These are phyloP conservation scores for Brettanomyces custersianus DNA, from an alignment of 805 yeast genomes.

Conservation along the genomic window DNA sequence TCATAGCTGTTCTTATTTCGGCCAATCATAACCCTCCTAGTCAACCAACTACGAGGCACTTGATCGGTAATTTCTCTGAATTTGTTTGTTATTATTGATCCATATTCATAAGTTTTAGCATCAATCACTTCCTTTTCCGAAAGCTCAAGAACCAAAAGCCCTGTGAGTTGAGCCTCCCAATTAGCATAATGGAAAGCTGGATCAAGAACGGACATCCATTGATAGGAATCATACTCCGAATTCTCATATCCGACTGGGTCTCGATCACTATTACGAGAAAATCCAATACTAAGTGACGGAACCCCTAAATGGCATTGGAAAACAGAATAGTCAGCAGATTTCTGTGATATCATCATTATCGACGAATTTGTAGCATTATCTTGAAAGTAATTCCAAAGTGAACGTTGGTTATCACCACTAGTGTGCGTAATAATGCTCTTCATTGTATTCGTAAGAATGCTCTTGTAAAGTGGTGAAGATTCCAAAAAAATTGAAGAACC, in stretches of 20 bases:
- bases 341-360: constrained; percentile 36
- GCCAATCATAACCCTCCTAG: constrained; percentile 9
- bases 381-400: constrained; percentile 35
- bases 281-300: constrained; percentile 48
- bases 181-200: constrained; percentile 45
- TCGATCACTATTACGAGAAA: constrained; percentile 21
- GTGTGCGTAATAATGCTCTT: constrained; percentile 33
- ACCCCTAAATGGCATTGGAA: constrained; percentile 62
- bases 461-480: constrained; percentile 50
- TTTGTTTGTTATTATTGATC: constrained; percentile 30
- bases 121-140: constrained; percentile 50
- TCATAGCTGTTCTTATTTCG: constrained; percentile 3
- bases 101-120: constrained; percentile 38
- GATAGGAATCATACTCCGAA: constrained; percentile 48
- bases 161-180: constrained; percentile 49
- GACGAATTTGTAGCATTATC: constrained; percentile 30
- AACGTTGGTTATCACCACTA: constrained; percentile 26
- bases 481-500: constrained; percentile 41
- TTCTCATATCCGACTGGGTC: constrained; percentile 51
- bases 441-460: constrained; percentile 36
- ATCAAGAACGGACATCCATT: constrained; percentile 42
- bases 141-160: constrained; percentile 43
- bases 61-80: constrained; percentile 20
- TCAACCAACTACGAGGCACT: constrained; percentile 26
- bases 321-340: constrained; percentile 43